phyloP scores from a whole-genome alignment of 345 rosid species.

The Erucastrum elatum region DNA sequence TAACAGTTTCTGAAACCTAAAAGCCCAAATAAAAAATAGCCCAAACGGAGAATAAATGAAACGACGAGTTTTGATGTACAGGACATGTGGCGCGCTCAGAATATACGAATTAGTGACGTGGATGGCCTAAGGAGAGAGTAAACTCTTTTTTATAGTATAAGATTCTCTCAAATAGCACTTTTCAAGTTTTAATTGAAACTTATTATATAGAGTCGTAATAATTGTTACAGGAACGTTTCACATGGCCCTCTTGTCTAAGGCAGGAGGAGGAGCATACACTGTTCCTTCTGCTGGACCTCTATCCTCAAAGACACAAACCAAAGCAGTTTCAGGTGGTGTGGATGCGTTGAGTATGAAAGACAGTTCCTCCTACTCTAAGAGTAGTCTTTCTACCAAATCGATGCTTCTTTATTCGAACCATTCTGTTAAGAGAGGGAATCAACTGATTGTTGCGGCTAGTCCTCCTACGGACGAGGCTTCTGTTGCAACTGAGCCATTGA shows the following conservation, averaged over 20 bases:
- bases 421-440: slow-evolving; percentile 48
- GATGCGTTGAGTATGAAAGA: slow-evolving; percentile 48
- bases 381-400: slow-evolving; percentile 37
- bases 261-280: slow-evolving; percentile 43
- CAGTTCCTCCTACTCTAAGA: slow-evolving; percentile 26
- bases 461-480: slow-evolving; percentile 78
- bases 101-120: too few species aligned
- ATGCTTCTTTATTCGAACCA: slow-evolving; percentile 31
- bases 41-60: too few species aligned
- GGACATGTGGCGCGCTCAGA: too few species aligned
- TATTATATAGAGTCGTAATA: not conserved
- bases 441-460: slow-evolving; percentile 72
- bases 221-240: slow-evolving; percentile 34
- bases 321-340: slow-evolving; percentile 31
- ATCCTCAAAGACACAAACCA: slow-evolving; percentile 35
- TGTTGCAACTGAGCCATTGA: slow-evolving; percentile 68
- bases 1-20: too few species aligned
- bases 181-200: too few species aligned
- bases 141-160: too few species aligned
- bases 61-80: too few species aligned
- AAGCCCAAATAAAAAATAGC: too few species aligned
- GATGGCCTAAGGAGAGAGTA: too few species aligned
- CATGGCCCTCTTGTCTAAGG: slow-evolving; percentile 64
- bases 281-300: slow-evolving; percentile 43
- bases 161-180: too few species aligned